Percentiles rank a stretch among this genome's conserved stretches.
Conservation (phyloP, 2,329 filamentous ascomycete species). For the Penicillium oxalicum region DNA sequence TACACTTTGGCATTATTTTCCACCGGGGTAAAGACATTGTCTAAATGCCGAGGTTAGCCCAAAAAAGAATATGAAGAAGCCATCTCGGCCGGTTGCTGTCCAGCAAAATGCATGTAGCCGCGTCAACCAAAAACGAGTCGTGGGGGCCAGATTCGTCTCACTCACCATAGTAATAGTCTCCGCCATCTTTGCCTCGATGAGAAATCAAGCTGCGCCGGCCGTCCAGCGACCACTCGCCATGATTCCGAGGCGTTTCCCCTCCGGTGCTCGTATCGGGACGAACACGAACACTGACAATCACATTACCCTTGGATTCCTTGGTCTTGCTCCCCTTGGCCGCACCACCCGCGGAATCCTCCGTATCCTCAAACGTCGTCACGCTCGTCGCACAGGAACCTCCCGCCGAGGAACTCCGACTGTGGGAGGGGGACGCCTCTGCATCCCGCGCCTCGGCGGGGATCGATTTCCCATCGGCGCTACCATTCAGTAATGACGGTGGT, state of each 20-base stretch:
- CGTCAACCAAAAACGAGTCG: conserved; percentile 5
- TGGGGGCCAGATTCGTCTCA: neutral
- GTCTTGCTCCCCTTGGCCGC: conserved; percentile 28
- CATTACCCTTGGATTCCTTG: conserved; percentile 84
- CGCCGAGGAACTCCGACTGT: conserved; percentile 85
- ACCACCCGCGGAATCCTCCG: conserved; percentile 49
- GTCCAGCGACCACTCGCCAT: conserved; percentile 89
- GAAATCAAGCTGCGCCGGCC: conserved; percentile 73
- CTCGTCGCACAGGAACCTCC: conserved; percentile 90
- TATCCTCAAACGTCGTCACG: conserved; percentile 80
- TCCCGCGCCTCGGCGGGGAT: conserved; percentile 60
- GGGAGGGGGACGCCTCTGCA: conserved; percentile 75
- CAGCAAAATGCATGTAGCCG: neutral
- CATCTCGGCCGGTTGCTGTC: too few species aligned
- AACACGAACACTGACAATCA: conserved; percentile 90
- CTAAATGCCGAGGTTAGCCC: conserved; percentile 42
- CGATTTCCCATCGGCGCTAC: conserved; percentile 69
- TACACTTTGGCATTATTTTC: conserved; percentile 95
- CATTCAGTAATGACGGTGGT: conserved; percentile 72
- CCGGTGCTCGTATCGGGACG: conserved; percentile 65
- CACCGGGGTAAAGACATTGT: conserved; percentile 92
- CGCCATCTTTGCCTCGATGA: conserved; percentile 81
- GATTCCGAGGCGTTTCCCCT: conserved; percentile 56
- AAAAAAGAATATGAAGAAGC: neutral
- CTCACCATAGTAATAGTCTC: conserved; percentile 87